phyloP scores from a whole-genome alignment of 2,329 filamentous ascomycete species.

The Tolypocladium amazonense region DNA sequence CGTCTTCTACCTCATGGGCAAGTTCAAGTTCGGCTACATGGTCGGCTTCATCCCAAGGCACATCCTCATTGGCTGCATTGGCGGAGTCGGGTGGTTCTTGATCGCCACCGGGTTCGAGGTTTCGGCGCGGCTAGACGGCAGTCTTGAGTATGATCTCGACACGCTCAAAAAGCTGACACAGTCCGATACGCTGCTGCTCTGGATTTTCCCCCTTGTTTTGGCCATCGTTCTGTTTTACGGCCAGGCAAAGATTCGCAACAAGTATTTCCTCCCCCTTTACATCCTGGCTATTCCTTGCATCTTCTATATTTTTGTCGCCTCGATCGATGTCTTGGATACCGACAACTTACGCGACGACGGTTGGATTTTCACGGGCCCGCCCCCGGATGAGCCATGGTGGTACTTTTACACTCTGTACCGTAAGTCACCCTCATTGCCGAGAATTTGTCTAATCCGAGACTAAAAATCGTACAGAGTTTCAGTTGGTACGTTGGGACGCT shows the following conservation, averaged over 20 bases:
- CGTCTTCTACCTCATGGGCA: slow-evolving; percentile 86
- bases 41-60: slow-evolving; percentile 96
- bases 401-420: slow-evolving; percentile 94
- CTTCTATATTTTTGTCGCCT: slow-evolving; percentile 69
- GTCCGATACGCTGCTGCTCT: slow-evolving; percentile 66
- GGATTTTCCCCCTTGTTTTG: slow-evolving; percentile 69
- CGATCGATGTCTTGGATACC: slow-evolving; percentile 57
- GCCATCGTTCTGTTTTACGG: slow-evolving; percentile 67
- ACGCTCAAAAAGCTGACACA: slow-evolving; percentile 68
- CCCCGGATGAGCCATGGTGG: slow-evolving; percentile 84
- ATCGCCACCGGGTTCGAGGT: slow-evolving; percentile 88
- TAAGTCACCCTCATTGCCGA: slow-evolving; percentile 31
- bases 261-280: slow-evolving; percentile 77
- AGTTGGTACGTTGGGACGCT: slow-evolving; percentile 72
- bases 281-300: slow-evolving; percentile 68
- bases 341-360: slow-evolving; percentile 58
- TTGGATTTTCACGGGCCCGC: slow-evolving; percentile 87
- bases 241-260: slow-evolving; percentile 67
- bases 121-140: slow-evolving; percentile 77
- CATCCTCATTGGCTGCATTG: slow-evolving; percentile 94
- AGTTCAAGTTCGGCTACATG: slow-evolving; percentile 78
- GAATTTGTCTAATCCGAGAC: background rate
- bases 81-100: slow-evolving; percentile 92
- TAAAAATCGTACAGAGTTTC: slow-evolving; percentile 50
- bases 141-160: slow-evolving; percentile 67